Base-by-base conservation (phyloP, 2,329 filamentous ascomycete genomes). In the Hortaea sp. region DNA sequence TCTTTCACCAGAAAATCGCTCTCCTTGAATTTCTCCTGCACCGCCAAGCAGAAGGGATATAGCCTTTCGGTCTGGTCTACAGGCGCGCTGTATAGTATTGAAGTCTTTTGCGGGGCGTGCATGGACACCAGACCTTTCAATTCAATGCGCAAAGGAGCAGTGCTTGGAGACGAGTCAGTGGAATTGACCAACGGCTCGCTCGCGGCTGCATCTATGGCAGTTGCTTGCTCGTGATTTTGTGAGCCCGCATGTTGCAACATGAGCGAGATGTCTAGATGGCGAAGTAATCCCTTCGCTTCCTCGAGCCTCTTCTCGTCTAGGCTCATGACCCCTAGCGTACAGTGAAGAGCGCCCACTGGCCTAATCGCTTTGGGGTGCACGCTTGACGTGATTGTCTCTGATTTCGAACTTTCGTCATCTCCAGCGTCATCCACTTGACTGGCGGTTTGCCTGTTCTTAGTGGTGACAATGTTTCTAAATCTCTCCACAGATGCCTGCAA, bases 281-380 rank as follows among this genome's bases (percentile, higher is more conserved):
- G 13, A 6, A 66, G 50, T 6, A 74, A 63, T 1, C 56, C 39
- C 27, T 70, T 53, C 0, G 76, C 79, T 29, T 66, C 63, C 0
- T 71, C 57, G 2, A 82, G 63, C 40, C 75, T 70, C 2, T 70
- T 65, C 2, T 69, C 71, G 3, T 71, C 66, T 7, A 95, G 74
- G 53, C 77, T 83, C 84, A 95, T 89, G 1, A 94, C 85, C 0
- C 88, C 89, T 0, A 95, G 72, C 0, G 89, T 95, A 2, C 94
- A 70, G 65, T 97, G 90, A 41, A 95, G 66, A 1, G 88, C 88
- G 0, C 86, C 85, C 0, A 86, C 66, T 0, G 88, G 88, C 29
- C 88, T 73, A 43, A 95, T 69, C 1, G 88, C 87, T 45, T 75
- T 75, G 7, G 57, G 53, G 43, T 58, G 54, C 12, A 63, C 49